These are phyloP conservation scores for Tubosaeta sp. DNA, from an alignment of 768 basidiomycete species.

Conservation along the genomic window DNA sequence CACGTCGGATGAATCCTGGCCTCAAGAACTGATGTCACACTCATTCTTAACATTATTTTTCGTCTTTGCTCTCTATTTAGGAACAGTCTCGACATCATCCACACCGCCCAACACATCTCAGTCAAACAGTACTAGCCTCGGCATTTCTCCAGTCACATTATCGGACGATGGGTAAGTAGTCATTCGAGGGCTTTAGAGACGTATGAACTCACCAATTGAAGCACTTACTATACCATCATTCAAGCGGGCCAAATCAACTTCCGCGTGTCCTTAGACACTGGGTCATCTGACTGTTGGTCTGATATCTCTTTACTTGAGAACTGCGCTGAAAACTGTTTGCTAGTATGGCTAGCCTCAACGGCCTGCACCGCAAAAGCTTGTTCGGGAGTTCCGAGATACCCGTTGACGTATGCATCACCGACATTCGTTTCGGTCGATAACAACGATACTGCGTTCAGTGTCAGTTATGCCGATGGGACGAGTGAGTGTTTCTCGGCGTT, in stretches of 20 bases:
- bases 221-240: conserved; percentile 66
- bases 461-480: conserved; percentile 65
- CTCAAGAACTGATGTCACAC: conserved; percentile 17
- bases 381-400: conserved; percentile 61
- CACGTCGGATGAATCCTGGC: conserved; percentile 9
- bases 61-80: conserved; percentile 9
- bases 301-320: neutral
- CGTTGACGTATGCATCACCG: conserved; percentile 60
- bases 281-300: conserved; percentile 39
- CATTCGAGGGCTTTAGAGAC: conserved; percentile 18
- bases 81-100: conserved; percentile 4
- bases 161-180: conserved; percentile 48
- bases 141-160: conserved; percentile 42
- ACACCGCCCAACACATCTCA: conserved; percentile 12
- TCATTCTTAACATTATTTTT: conserved; percentile 10
- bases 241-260: conserved; percentile 59
- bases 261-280: conserved; percentile 71
- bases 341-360: conserved; percentile 69
- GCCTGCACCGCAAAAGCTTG: conserved; percentile 55
- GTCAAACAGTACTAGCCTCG: conserved; percentile 22
- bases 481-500: conserved; percentile 39
- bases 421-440: conserved; percentile 58
- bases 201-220: conserved; percentile 26
- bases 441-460: conserved; percentile 57
- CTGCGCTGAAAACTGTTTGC: conserved; percentile 18